Evolutionary conservation across 148 eudicot species (phyloP).

Genomic region (Rhododendron vialii): DNA sequence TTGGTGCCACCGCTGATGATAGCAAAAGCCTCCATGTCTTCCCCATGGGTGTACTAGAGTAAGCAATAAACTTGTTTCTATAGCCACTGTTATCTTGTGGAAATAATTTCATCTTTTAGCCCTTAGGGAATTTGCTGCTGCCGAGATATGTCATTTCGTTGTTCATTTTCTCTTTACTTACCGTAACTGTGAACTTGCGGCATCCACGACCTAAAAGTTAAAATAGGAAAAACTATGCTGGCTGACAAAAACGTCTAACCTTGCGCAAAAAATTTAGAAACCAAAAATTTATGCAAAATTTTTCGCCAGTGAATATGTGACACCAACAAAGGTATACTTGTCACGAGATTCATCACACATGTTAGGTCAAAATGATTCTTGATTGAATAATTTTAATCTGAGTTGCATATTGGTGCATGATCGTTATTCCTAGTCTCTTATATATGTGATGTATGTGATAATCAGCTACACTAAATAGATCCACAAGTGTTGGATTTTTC

Average conservation of each 20-base stretch:
- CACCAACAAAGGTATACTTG: not conserved
- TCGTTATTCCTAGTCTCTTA: not conserved
- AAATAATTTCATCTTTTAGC: not conserved
- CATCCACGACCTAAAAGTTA: not conserved
- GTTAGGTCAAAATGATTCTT: not conserved
- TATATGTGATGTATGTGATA: not conserved
- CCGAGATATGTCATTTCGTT: not conserved
- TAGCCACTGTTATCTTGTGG: not conserved
- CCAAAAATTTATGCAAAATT: not conserved
- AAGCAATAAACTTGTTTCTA: constrained; percentile 23
- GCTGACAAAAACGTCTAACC: not conserved
- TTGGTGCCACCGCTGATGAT: constrained; percentile 63
- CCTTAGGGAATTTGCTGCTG: not conserved
- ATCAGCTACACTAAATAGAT: not conserved
- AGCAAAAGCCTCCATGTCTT: constrained; percentile 79
- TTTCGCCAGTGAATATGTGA: not conserved
- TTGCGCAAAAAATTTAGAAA: not conserved
- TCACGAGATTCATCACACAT: not conserved
- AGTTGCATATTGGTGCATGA: not conserved
- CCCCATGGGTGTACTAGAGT: constrained; percentile 84
- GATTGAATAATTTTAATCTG: not conserved
- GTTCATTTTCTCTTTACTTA: not conserved
- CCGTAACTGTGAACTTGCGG: too few species aligned
- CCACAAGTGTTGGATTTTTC: not conserved
- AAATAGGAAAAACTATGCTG: not conserved